Evolutionary conservation across 208 protist species (phyloP).

Genomic region (Leishmania mexicana): DNA sequence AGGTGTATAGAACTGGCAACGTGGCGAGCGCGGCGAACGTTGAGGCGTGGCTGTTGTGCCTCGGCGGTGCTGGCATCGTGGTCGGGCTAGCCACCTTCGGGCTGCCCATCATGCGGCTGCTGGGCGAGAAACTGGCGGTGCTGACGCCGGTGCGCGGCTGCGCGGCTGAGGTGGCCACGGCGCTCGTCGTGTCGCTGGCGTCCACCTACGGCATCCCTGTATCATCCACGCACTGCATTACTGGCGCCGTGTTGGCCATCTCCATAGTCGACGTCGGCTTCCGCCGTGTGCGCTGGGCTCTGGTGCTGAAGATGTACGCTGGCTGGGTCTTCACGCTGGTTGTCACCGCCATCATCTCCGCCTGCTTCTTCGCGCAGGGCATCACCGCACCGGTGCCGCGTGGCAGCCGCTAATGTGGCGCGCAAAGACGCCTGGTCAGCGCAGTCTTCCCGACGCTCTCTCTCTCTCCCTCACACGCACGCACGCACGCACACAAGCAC

Average conservation of each 20-base stretch:
- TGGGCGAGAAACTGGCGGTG: constrained; percentile 45
- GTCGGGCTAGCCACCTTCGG: constrained; percentile 70
- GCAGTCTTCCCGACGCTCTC: neutral
- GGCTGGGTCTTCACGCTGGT: constrained; percentile 59
- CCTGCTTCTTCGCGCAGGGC: constrained; percentile 61
- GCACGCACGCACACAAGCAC: neutral
- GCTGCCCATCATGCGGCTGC: constrained; percentile 52
- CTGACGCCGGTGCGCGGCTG: constrained; percentile 64
- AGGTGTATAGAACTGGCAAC: constrained; percentile 45
- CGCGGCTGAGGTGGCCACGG: constrained; percentile 62
- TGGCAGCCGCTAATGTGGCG: neutral
- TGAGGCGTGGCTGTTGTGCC: constrained; percentile 57
- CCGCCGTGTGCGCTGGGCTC: constrained; percentile 39
- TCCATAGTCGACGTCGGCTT: constrained; percentile 58
- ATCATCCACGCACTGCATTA: constrained; percentile 88
- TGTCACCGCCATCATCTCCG: constrained; percentile 49
- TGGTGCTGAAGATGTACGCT: constrained; percentile 58
- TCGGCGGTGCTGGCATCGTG: constrained; percentile 69
- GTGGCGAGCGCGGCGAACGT: constrained; percentile 33
- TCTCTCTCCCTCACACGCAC: neutral
- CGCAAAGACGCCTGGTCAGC: neutral
- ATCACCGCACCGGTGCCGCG: constrained; percentile 36
- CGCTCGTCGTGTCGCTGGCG: constrained; percentile 69
- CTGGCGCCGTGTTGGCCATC: constrained; percentile 72
- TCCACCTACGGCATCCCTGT: constrained; percentile 72